Conservation (phyloP, 352 stramenopile genomes). For the Pythium dissotocum region DNA sequence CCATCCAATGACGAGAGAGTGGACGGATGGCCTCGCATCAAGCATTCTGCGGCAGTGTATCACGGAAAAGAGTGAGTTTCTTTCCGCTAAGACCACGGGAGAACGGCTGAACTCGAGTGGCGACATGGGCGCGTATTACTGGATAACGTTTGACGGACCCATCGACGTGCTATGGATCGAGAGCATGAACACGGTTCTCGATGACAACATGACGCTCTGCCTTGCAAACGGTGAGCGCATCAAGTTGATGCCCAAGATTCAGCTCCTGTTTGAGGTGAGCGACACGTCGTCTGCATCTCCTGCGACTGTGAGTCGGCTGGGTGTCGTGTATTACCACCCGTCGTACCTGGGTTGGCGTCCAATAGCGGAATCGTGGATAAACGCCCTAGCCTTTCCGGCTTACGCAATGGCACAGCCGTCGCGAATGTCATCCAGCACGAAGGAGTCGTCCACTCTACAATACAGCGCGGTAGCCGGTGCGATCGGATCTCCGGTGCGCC, state of each 20-base stretch:
- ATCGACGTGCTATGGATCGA: slow-evolving; percentile 88
- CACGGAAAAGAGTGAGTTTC: slow-evolving; percentile 60
- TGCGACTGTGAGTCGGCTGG: slow-evolving; percentile 90
- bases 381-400: slow-evolving; percentile 35
- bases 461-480: slow-evolving; percentile 2
- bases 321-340: slow-evolving; percentile 89
- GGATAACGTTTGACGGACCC: slow-evolving; percentile 83
- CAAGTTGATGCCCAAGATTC: slow-evolving; percentile 82
- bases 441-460: slow-evolving; percentile 11
- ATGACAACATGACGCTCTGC: slow-evolving; percentile 92
- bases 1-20: slow-evolving; percentile 79
- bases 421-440: slow-evolving; percentile 8
- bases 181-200: slow-evolving; percentile 88
- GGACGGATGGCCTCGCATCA: slow-evolving; percentile 79
- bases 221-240: slow-evolving; percentile 89
- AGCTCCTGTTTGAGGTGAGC: slow-evolving; percentile 92
- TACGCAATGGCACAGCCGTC: slow-evolving; percentile 10
- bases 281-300: slow-evolving; percentile 90
- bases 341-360: slow-evolving; percentile 64
- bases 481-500: slow-evolving; percentile 6
- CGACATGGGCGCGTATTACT: slow-evolving; percentile 58
- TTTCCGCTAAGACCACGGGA: slow-evolving; percentile 12
- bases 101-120: slow-evolving; percentile 9
- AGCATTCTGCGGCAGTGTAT: slow-evolving; percentile 76
- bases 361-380: slow-evolving; percentile 63